Base-by-base conservation (phyloP, 2,329 filamentous ascomycete genomes). In the Mariannaea elegans region DNA sequence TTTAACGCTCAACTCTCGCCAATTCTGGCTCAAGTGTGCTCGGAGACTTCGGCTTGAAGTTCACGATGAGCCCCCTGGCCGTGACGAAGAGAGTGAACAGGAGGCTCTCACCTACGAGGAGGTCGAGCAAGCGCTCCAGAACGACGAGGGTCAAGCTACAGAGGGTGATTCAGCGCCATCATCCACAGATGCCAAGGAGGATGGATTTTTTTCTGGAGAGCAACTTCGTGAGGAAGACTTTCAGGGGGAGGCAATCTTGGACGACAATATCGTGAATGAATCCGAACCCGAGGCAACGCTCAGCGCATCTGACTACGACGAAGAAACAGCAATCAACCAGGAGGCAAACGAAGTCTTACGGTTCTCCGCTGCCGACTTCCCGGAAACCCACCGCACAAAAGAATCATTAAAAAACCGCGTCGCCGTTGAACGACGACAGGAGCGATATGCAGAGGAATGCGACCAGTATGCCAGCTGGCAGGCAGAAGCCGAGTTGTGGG, bases 41-140 rank as follows among this genome's bases (percentile, higher is more conserved):
- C 76, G 84, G 29, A 76, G 85, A 44, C 66, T 87, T 34, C 74
- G 80, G 4, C 66, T 88, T 3, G 73, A 81, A 14, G 80, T 87
- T 4, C 78, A 76, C 38, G 73, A 80, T 6, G 73, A 81, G 7
- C 73, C 68, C 7, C 66, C 59, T 4, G 42, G 54, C 14, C 61
- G 46, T 9, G 54, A 69, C 7, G 64, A 66, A n/a, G 70, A 70
- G 47, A 46, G 16, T 7, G 70, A 72, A 12, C 58, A 59, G 10
- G 65, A 65, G 46, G 32, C 54, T 29, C 59, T 64, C 3, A 61
- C 36, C 23, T 69, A 68, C 31, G 56, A 65, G 4, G 44, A 70
- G 46, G 64, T 70, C 3, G 64, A 66, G 21, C 29, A 50, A 3
- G 14, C 49, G 19, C 46, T 71, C 10, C 34, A 48, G 8, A 47